phyloP scores from a whole-genome alignment of 2,329 filamentous ascomycete species.

The Fulvia fulva region DNA sequence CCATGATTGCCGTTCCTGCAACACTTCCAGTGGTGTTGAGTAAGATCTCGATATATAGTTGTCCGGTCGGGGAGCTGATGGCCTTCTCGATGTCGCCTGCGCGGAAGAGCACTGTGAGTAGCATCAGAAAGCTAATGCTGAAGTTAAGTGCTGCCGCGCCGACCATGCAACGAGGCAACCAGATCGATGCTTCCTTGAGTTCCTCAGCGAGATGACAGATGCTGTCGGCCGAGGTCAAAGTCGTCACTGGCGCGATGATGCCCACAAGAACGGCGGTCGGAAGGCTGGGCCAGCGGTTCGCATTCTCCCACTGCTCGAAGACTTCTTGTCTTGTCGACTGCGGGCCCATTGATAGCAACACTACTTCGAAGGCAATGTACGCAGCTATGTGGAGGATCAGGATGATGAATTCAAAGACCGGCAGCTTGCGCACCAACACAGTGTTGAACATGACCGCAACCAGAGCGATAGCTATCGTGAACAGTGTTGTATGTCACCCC shows the following conservation, averaged over 20 bases:
- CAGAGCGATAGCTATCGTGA: conserved; percentile 28
- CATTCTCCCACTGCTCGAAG: conserved; percentile 15
- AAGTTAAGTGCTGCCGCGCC: conserved; percentile 20
- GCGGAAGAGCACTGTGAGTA: no score
- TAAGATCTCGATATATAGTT: background rate
- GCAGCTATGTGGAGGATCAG: conserved; percentile 32
- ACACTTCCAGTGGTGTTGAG: background rate
- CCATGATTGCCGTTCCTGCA: background rate
- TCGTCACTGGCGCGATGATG: conserved; percentile 18
- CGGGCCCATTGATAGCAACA: conserved; percentile 20
- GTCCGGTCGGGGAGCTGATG: background rate
- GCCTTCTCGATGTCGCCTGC: background rate
- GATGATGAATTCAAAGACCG: conserved; percentile 24
- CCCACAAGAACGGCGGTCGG: conserved; percentile 18
- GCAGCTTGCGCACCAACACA: conserved; percentile 20
- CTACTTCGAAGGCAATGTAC: conserved; percentile 22
- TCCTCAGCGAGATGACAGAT: conserved; percentile 26
- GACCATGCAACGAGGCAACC: conserved; percentile 24
- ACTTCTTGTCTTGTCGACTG: conserved; percentile 11
- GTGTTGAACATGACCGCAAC: conserved; percentile 26
- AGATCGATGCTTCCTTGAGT: conserved; percentile 24
- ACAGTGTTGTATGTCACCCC: conserved; percentile 43
- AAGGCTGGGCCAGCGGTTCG: conserved; percentile 16
- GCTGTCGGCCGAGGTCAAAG: conserved; percentile 6
- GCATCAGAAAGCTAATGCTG: conserved; percentile 16